A percentile compares a stretch with the other conserved stretches of the same genome.
Evolutionary conservation across 2,329 filamentous ascomycete species (phyloP).

Genomic region (Clonostachys rhizophaga): DNA sequence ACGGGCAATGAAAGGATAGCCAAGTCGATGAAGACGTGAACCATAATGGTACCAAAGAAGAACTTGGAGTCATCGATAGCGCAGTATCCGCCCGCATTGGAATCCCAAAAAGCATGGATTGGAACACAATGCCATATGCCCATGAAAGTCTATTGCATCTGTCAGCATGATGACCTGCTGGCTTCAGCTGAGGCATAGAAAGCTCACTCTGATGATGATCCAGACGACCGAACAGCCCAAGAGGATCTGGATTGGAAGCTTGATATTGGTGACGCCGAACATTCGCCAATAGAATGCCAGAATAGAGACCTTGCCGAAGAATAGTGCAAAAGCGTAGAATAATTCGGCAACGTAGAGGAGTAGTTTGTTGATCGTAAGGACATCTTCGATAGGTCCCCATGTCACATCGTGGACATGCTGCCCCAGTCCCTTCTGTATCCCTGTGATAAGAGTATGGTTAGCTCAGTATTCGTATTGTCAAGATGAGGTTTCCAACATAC

Average conservation of each 20-base stretch:
- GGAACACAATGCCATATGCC: conserved; percentile 20
- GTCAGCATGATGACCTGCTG: too few relatives aligned
- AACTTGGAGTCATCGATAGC: conserved; percentile 15
- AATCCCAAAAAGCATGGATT: conserved; percentile 20
- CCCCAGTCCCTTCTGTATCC: conserved; percentile 2
- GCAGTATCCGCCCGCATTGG: conserved; percentile 10
- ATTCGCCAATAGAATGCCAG: conserved; percentile 23
- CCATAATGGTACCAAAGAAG: conserved; percentile 15
- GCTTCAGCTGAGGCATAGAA: too few relatives aligned
- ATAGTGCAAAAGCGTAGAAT: conserved; percentile 16
- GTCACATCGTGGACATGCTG: neutral
- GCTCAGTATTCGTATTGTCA: too few relatives aligned
- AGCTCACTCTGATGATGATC: conserved; percentile 13
- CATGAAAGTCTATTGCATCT: conserved; percentile 9
- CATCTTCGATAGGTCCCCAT: neutral
- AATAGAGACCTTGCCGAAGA: conserved; percentile 16
- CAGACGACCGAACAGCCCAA: conserved; percentile 12
- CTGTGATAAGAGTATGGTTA: too few relatives aligned
- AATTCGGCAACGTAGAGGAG: conserved; percentile 15
- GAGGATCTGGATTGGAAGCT: conserved; percentile 15
- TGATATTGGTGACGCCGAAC: conserved; percentile 13
- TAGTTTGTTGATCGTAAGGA: conserved; percentile 8
- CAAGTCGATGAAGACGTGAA: conserved; percentile 16
- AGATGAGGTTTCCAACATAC: too few relatives aligned
- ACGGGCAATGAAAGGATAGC: conserved; percentile 14